phyloP scores from a whole-genome alignment of 805 yeast species.

The Hanseniaspora meyeri region DNA sequence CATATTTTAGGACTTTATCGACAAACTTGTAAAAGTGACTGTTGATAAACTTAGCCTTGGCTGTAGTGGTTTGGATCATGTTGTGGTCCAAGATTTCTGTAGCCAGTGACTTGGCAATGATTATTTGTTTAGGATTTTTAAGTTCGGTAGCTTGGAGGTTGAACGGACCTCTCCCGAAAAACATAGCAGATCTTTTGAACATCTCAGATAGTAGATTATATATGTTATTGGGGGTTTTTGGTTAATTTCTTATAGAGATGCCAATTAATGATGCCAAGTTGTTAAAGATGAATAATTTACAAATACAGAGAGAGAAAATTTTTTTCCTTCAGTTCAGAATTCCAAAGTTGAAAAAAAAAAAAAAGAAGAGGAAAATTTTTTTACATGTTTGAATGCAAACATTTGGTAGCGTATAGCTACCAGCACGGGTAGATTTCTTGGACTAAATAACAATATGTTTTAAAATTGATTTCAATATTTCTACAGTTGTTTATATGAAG shows the following conservation, averaged over 20 bases:
- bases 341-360: not conserved
- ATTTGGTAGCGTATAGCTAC: no score
- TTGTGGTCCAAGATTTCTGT: conserved; percentile 54
- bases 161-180: conserved; percentile 8
- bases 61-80: conserved; percentile 57
- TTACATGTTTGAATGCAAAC: not conserved
- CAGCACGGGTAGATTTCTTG: no score
- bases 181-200: conserved; percentile 13
- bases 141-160: not conserved
- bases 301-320: no score
- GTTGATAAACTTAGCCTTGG: conserved; percentile 62
- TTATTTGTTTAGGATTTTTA: conserved; percentile 9
- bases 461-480: no score
- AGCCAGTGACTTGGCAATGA: conserved; percentile 2
- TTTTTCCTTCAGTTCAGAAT: not conserved
- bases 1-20: conserved; percentile 51
- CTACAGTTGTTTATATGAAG: no score
- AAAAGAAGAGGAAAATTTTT: not conserved
- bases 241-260: not conserved
- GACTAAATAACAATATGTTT: no score
- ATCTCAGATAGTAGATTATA: not conserved
- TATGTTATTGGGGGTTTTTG: not conserved
- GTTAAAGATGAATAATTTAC: no score
- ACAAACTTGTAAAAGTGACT: conserved; percentile 30
- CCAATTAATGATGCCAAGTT: no score